Percentiles rank a stretch among this genome's conserved stretches.
These are phyloP conservation scores for Cryptosporidium viatorum DNA, from an alignment of 169 alveolate species.

Conservation along the genomic window DNA sequence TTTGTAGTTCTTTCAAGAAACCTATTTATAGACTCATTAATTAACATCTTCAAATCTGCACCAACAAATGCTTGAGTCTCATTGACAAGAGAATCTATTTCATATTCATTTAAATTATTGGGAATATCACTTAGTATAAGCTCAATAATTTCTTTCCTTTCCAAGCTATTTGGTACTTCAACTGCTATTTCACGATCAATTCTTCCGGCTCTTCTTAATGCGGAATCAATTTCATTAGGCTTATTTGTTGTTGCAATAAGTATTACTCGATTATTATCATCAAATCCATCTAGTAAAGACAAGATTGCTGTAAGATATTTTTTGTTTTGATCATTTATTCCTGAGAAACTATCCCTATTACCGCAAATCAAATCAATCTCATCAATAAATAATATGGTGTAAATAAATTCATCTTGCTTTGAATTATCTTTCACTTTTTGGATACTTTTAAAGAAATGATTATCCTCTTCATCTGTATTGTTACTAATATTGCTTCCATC, in stretches of 20 bases:
- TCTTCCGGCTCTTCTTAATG: slow-evolving; percentile 96
- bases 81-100: slow-evolving; percentile 79
- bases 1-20: slow-evolving; percentile 1
- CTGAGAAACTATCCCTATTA: slow-evolving; percentile 83
- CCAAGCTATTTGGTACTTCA: slow-evolving; percentile 91
- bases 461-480: slow-evolving; percentile 1
- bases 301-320: slow-evolving; percentile 86
- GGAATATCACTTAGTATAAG: slow-evolving; percentile 77
- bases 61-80: slow-evolving; percentile 88
- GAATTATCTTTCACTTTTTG: slow-evolving; percentile 33
- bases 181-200: slow-evolving; percentile 95
- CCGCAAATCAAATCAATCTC: slow-evolving; percentile 93
- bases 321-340: slow-evolving; percentile 83
- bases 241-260: slow-evolving; percentile 94
- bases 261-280: slow-evolving; percentile 81
- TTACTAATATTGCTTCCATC: slow-evolving; percentile 40
- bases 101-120: slow-evolving; percentile 76
- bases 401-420: slow-evolving; percentile 8
- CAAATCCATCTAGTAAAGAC: slow-evolving; percentile 88
- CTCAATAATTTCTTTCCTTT: slow-evolving; percentile 90
- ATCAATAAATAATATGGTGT: slow-evolving; percentile 88
- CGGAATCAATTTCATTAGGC: slow-evolving; percentile 90
- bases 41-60: slow-evolving; percentile 85
- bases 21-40: slow-evolving; percentile 78
- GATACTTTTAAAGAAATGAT: slow-evolving; percentile 18